These are phyloP conservation scores for Mycosphaerella arachidis DNA, from an alignment of 2,329 filamentous ascomycete genomes.

Conservation along the genomic window DNA sequence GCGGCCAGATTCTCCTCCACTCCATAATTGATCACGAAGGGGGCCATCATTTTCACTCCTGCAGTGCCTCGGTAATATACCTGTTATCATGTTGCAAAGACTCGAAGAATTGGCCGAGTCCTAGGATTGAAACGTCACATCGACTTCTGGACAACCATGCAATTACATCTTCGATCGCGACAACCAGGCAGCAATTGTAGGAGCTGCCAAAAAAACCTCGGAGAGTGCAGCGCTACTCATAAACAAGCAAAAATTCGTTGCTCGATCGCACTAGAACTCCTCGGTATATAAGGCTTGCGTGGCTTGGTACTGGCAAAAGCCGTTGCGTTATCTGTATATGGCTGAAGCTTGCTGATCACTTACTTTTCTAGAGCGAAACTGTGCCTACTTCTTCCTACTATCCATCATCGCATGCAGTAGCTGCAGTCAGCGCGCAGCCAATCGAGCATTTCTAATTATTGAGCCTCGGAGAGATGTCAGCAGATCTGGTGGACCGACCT, in stretches of 20 bases:
- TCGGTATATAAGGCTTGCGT: neutral
- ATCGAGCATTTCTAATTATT: neutral
- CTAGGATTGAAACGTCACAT: neutral
- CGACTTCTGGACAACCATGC: neutral
- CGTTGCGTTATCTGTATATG: neutral
- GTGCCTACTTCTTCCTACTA: neutral
- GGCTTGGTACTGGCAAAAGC: neutral
- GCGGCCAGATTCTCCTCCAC: neutral
- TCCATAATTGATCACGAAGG: neutral
- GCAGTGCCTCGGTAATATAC: neutral
- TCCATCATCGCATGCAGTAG: neutral
- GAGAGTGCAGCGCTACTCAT: neutral
- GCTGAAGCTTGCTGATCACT: neutral
- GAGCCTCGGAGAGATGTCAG: neutral
- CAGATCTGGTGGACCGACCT: neutral
- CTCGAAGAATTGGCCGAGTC: neutral
- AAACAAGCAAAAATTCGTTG: neutral
- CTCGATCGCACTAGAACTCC: neutral
- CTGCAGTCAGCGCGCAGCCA: neutral
- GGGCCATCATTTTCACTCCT: neutral
- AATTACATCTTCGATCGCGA: neutral
- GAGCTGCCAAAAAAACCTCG: neutral
- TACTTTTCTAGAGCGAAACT: neutral
- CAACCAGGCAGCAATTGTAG: neutral
- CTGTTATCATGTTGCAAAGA: neutral